Evolutionary conservation across 371 early-diverging fungal genomes (phyloP).

Genomic region (Thermomucor indicae-seudaticae): DNA sequence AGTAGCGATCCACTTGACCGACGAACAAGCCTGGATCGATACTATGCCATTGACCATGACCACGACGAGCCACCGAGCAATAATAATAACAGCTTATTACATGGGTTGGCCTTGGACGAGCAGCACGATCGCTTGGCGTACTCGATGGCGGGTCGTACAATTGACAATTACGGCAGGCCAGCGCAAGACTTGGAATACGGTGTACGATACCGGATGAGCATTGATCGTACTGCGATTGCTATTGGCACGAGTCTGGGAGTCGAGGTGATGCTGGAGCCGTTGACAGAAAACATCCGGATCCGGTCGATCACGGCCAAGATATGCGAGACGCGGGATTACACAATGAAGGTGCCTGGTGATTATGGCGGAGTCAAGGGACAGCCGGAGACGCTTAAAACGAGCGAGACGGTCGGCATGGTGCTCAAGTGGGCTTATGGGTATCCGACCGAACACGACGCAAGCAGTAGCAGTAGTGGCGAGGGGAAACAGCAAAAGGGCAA

Average conservation of each 20-base stretch:
- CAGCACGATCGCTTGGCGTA: conserved; percentile 27
- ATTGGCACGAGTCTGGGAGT: conserved; percentile 36
- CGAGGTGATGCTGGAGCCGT: conserved; percentile 30
- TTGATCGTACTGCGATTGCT: conserved; percentile 41
- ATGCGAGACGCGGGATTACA: conserved; percentile 20
- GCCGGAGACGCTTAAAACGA: conserved; percentile 12
- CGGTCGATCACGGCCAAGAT: conserved; percentile 16
- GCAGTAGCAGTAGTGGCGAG: conserved; percentile 1
- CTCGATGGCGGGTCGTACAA: conserved; percentile 24
- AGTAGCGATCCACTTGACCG: not conserved
- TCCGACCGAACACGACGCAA: conserved; percentile 8
- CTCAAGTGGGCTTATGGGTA: conserved; percentile 40
- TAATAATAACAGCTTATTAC: too few species aligned
- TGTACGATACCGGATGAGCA: conserved; percentile 26
- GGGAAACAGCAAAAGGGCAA: not conserved
- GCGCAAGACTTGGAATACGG: conserved; percentile 10
- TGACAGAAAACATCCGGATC: conserved; percentile 9
- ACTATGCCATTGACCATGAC: conserved; percentile 5
- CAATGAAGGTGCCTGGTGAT: conserved; percentile 25
- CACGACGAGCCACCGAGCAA: too few species aligned
- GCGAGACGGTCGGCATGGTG: conserved; percentile 16
- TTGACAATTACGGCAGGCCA: conserved; percentile 15
- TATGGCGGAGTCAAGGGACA: conserved; percentile 4
- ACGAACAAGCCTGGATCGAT: conserved; percentile 10
- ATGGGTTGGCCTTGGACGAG: conserved; percentile 28